Percentiles rank a stretch among this genome's conserved stretches.
Conservation (phyloP, 148 eudicot species). For the Arbutus unedo region DNA sequence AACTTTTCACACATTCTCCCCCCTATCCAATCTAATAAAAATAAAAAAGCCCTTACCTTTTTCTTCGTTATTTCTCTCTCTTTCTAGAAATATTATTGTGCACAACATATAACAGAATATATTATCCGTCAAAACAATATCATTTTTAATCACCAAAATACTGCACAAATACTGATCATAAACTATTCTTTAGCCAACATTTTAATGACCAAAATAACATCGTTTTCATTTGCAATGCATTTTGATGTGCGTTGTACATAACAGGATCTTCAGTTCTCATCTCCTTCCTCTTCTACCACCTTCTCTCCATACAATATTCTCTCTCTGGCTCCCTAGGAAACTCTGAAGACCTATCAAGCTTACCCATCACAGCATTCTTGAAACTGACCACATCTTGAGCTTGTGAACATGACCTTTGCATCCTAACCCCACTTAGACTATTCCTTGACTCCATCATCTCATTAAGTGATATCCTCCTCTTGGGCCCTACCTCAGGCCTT, state of each 20-base stretch:
- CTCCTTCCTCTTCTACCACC: background rate
- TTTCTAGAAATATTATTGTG: background rate
- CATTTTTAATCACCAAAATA: no score
- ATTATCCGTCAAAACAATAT: no score
- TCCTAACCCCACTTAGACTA: slow-evolving; percentile 67
- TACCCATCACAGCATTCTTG: slow-evolving; percentile 73
- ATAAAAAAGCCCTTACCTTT: background rate
- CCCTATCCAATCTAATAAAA: background rate
- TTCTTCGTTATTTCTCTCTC: background rate
- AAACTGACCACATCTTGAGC: slow-evolving; percentile 62
- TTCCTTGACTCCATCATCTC: slow-evolving; percentile 75
- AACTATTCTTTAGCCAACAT: no score
- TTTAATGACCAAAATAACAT: no score
- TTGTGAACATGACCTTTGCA: slow-evolving; percentile 81
- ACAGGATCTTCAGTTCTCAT: background rate
- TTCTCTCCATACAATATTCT: slow-evolving; percentile 1
- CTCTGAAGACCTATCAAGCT: slow-evolving; percentile 52
- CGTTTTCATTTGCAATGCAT: no score
- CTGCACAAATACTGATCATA: no score
- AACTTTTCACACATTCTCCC: slow-evolving; percentile 1
- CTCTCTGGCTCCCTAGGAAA: slow-evolving; percentile 13
- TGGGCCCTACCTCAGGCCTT: slow-evolving; percentile 68
- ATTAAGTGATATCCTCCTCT: slow-evolving; percentile 50
- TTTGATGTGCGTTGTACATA: background rate
- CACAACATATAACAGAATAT: no score